Base-by-base conservation (phyloP, 1,284 basidiomycete species). In the Austroboletus niveus region DNA sequence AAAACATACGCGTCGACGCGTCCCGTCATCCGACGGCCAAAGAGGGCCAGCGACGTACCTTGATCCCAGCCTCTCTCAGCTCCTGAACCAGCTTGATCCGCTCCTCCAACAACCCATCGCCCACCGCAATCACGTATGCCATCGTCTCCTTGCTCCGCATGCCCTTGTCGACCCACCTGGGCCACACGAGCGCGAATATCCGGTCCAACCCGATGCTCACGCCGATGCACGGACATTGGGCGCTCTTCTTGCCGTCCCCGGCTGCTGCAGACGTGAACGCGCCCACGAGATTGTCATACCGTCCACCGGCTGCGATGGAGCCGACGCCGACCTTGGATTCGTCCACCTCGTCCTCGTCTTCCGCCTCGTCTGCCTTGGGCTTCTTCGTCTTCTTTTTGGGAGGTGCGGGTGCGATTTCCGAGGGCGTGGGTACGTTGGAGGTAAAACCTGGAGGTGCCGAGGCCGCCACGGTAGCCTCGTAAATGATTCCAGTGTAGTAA, bases 401-500 rank as follows among this genome's bases (percentile, higher is more conserved):
- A 38, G 75, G 64, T 0, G 43, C 2, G 4, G 57, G 48, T 12
- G 47, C 15, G 35, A 69, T 50, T 12, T 72, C 63, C 17, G 72
- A 60, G 10, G 69, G 55, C 9, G 72, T 62, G 9, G 76, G 63
- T 1, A 7, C 27, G 63, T 81, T 74, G 58, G 79, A 73, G 22
- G 73, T 59, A 74, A 91, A 83, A 8, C 84, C 83, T 1, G 96
- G 93, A 1, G 96, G 94, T 0, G 95, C 94, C 9, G 94, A 98
- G 1, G 86, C 92, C 62, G 92, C 92, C 24, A 94, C 92, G 61
- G 94, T 82, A 39, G 94, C 97, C 73, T 99, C 97, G 75, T 98
- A 98, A 69, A 99, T 99, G 65, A 99, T 87, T 38, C 97, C 96
- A 1, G 96, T 99, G 75, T 99, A 98, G 74, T 99, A 99, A 72